Percentiles rank a stretch among this genome's conserved stretches.
phyloP scores from a whole-genome alignment of 1,284 basidiomycete genomes.

The Sporisorium exsertum region DNA sequence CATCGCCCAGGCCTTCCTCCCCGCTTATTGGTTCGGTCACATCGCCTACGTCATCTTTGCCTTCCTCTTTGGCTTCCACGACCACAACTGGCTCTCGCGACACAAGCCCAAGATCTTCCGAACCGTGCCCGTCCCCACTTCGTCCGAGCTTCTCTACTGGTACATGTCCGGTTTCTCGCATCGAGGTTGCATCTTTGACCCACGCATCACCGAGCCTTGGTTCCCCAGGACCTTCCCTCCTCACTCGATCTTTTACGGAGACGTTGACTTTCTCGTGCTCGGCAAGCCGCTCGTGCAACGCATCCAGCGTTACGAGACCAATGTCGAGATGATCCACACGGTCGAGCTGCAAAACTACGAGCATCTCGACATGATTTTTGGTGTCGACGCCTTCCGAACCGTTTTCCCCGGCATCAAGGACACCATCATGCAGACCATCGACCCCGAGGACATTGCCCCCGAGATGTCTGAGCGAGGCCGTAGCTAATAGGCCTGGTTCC shows the following conservation, averaged over 20 bases:
- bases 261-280: conserved; percentile 65
- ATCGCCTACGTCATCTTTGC: conserved; percentile 66
- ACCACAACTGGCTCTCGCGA: conserved; percentile 65
- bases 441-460: conserved; percentile 46
- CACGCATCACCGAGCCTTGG: conserved; percentile 63
- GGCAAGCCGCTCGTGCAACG: conserved; percentile 66
- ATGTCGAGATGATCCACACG: conserved; percentile 67
- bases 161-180: conserved; percentile 66
- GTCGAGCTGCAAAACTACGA: conserved; percentile 67
- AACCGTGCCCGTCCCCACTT: conserved; percentile 61
- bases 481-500: conserved; percentile 8
- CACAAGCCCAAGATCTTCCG: conserved; percentile 69
- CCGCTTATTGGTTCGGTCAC: conserved; percentile 66
- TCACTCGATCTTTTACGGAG: conserved; percentile 66
- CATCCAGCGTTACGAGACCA: conserved; percentile 60
- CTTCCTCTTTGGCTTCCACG: conserved; percentile 67
- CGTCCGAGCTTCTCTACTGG: conserved; percentile 67
- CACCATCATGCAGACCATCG: conserved; percentile 63
- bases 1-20: conserved; percentile 59
- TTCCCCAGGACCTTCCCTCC: conserved; percentile 66
- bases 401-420: conserved; percentile 67
- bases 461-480: conserved; percentile 41
- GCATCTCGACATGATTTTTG: conserved; percentile 67
- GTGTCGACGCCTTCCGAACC: conserved; percentile 62
- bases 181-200: conserved; percentile 69